These are phyloP conservation scores for Dryas alaskensis DNA, from an alignment of 306 rosid species.

Conservation along the genomic window DNA sequence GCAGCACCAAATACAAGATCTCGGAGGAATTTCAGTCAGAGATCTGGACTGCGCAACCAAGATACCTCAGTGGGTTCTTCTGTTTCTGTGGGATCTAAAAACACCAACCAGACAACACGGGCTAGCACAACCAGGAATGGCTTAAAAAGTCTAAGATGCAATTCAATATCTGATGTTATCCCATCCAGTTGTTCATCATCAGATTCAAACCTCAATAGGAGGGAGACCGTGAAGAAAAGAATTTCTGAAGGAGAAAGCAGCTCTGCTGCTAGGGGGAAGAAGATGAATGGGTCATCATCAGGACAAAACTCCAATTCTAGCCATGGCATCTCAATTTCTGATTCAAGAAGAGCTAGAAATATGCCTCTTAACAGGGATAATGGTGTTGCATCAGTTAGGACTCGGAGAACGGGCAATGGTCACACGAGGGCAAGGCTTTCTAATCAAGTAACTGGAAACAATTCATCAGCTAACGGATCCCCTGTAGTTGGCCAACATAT, in stretches of 20 bases:
- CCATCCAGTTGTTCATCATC: slow-evolving; percentile 59
- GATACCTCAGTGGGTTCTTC: slow-evolving; percentile 37
- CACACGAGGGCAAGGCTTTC: slow-evolving; percentile 55
- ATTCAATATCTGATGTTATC: slow-evolving; percentile 65
- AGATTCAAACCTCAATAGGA: slow-evolving; percentile 49
- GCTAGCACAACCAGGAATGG: slow-evolving; percentile 66
- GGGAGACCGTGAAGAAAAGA: slow-evolving; percentile 57
- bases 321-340: slow-evolving; percentile 69
- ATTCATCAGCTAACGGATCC: slow-evolving; percentile 36
- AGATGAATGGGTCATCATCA: slow-evolving; percentile 51
- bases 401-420: slow-evolving; percentile 49
- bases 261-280: slow-evolving; percentile 70
- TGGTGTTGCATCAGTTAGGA: slow-evolving; percentile 52
- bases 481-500: slow-evolving; percentile 35
- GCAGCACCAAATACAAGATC: slow-evolving; percentile 54
- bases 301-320: slow-evolving; percentile 47
- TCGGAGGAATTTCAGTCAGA: slow-evolving; percentile 52
- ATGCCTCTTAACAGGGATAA: slow-evolving; percentile 50
- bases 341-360: slow-evolving; percentile 61
- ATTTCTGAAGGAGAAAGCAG: slow-evolving; percentile 82
- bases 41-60: slow-evolving; percentile 50
- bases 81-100: slow-evolving; percentile 36
- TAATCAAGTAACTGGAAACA: slow-evolving; percentile 53
- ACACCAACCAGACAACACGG: slow-evolving; percentile 38
- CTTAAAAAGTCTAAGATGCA: slow-evolving; percentile 78